Evolutionary conservation across 345 rosid genomes (phyloP).

Genomic region (Odontarrhena argentea): DNA sequence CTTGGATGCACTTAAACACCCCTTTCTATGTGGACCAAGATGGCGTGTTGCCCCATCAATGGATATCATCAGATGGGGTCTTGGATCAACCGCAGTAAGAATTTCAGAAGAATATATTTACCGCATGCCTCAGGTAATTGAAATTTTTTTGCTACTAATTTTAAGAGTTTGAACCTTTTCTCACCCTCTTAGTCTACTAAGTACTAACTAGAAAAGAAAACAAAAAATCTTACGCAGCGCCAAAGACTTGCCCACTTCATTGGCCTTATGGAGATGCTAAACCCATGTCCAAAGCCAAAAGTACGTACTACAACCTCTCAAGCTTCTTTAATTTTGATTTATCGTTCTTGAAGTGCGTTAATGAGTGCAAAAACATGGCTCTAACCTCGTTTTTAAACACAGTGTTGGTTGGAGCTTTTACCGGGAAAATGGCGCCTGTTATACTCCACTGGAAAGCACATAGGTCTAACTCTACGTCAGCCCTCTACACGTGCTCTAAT

Average conservation of each 20-base stretch:
- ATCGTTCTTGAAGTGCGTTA: background rate
- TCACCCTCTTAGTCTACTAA: background rate
- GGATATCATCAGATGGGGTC: slow-evolving; percentile 95
- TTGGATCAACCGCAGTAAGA: slow-evolving; percentile 88
- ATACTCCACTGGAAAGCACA: slow-evolving; percentile 83
- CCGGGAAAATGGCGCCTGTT: slow-evolving; percentile 92
- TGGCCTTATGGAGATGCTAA: slow-evolving; percentile 92
- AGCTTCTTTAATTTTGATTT: background rate
- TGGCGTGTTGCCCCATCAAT: slow-evolving; percentile 89
- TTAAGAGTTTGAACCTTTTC: slow-evolving; percentile 1
- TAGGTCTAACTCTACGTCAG: slow-evolving; percentile 88
- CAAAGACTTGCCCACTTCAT: slow-evolving; percentile 79
- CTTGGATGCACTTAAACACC: slow-evolving; percentile 90
- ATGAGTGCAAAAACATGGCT: background rate
- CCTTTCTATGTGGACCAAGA: slow-evolving; percentile 92
- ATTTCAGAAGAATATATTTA: slow-evolving; percentile 91
- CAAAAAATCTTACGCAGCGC: slow-evolving; percentile 48
- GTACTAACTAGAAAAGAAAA: background rate
- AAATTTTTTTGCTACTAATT: background rate
- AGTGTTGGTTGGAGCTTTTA: slow-evolving; percentile 82
- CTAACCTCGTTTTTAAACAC: slow-evolving; percentile 28
- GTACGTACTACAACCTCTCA: slow-evolving; percentile 41
- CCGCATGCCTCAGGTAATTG: slow-evolving; percentile 66
- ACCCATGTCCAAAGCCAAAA: slow-evolving; percentile 79
- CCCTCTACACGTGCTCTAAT: slow-evolving; percentile 72